phyloP scores from a whole-genome alignment of 768 basidiomycete species.

The Austroboletus festivus region DNA sequence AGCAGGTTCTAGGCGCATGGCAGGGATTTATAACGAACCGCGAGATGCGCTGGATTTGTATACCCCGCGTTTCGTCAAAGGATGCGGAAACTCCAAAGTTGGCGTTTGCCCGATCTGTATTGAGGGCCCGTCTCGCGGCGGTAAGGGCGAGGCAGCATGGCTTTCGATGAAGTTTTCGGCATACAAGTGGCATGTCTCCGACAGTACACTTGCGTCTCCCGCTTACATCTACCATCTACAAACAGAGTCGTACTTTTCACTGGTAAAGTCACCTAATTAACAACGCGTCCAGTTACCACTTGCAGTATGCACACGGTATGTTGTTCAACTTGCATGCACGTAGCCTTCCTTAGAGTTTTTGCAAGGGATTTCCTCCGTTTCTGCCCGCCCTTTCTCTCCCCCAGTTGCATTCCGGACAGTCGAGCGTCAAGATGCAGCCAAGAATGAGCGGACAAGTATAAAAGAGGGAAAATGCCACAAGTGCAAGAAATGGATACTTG shows the following conservation, averaged over 20 bases:
- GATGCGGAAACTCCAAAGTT: constrained; percentile 62
- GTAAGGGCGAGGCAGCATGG: constrained; percentile 64
- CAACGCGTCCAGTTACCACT: constrained; percentile 57
- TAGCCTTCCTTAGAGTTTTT: constrained; percentile 2
- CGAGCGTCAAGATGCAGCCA: constrained; percentile 44
- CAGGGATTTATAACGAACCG: constrained; percentile 58
- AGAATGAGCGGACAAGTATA: constrained; percentile 57
- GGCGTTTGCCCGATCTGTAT: constrained; percentile 78
- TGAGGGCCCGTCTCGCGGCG: constrained; percentile 58
- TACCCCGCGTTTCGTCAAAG: constrained; percentile 74
- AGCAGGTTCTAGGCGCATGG: constrained; percentile 21
- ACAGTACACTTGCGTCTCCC: neutral
- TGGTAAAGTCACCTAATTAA: constrained; percentile 4
- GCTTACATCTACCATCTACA: constrained; percentile 5
- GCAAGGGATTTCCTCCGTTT: constrained; percentile 66
- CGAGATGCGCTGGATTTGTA: constrained; percentile 65
- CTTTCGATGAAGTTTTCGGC: constrained; percentile 77
- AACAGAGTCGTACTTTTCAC: constrained; percentile 17
- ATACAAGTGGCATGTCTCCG: constrained; percentile 64
- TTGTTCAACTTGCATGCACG: neutral
- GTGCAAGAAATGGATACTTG: constrained; percentile 66
- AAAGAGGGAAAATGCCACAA: constrained; percentile 77
- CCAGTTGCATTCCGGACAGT: constrained; percentile 59
- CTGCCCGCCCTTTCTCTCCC: constrained; percentile 73
- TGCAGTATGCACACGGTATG: constrained; percentile 78